phyloP scores from a whole-genome alignment of 2,329 filamentous ascomycete genomes.

The Aspergillus sclerotialis region DNA sequence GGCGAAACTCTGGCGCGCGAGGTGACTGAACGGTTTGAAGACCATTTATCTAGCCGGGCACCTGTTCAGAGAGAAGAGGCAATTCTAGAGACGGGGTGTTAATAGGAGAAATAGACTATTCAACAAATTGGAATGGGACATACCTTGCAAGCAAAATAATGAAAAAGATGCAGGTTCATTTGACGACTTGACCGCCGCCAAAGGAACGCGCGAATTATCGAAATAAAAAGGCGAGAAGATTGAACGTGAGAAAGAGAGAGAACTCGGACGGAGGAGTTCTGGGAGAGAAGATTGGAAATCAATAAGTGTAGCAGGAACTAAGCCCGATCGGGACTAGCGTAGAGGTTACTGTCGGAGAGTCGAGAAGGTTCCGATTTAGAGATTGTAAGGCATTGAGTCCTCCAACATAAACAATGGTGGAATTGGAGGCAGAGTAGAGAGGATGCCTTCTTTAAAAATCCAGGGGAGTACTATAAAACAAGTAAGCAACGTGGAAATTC shows the following conservation, averaged over 20 bases:
- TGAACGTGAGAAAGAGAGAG: slow-evolving; percentile 3
- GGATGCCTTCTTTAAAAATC: too few relatives aligned
- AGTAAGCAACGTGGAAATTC: too few relatives aligned
- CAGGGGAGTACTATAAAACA: too few relatives aligned
- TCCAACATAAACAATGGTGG: too few relatives aligned
- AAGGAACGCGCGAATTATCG: slow-evolving; percentile 66
- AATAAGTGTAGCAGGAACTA: too few relatives aligned
- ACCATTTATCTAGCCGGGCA: slow-evolving; percentile 77
- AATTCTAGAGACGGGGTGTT: slow-evolving; percentile 30
- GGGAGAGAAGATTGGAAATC: neutral
- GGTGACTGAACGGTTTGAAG: slow-evolving; percentile 63
- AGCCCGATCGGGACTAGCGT: too few relatives aligned
- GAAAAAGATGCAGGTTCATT: slow-evolving; percentile 90
- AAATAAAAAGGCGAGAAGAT: neutral
- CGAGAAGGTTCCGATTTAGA: too few relatives aligned
- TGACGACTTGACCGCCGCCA: slow-evolving; percentile 82
- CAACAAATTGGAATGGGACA: slow-evolving; percentile 25
- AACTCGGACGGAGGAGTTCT: slow-evolving; percentile 1
- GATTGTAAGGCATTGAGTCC: too few relatives aligned
- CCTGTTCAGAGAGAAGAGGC: slow-evolving; percentile 59
- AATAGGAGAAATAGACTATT: neutral
- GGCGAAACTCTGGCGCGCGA: slow-evolving; percentile 95
- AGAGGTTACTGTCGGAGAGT: too few relatives aligned
- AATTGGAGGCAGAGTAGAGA: too few relatives aligned
- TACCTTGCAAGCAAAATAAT: slow-evolving; percentile 58